Base-by-base conservation (phyloP, 208 protist species). In the Leishmania arabica region DNA sequence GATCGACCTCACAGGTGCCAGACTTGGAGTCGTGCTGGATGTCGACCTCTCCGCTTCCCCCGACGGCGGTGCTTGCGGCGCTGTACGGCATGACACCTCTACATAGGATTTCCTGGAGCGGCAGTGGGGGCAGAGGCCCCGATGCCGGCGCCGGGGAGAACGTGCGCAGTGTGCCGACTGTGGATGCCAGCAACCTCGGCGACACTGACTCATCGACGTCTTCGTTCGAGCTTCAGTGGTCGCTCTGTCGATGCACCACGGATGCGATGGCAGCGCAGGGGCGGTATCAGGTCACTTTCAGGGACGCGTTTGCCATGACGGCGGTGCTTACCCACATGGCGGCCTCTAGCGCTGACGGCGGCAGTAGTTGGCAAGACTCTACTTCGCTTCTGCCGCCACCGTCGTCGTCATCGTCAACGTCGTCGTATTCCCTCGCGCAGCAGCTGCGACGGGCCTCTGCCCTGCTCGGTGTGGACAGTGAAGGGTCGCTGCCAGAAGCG, bases 51-150 rank as follows among this genome's bases (percentile, higher is more conserved):
- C 92, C 90, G 40, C 13, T 92, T 21, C 85, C 89, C 40, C 90
- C 92, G 42, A 92, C 90, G 19, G 89, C 89, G 37, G 90, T 89
- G 40, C 31, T 94, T 9, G 84, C 92, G n/a, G 86, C 89, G 54
- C 78, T 89, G 65, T 90, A 90, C 71, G 80, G 89, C 9, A 60
- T 90, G 31, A 78, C 87, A 3, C 84, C 84, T 3, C 65, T 95
- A 27, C 79, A 87, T 45, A 60, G 60, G 1, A 73, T 70, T 11
- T 80, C 72, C 47, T 73, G 34, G 69, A 49, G 69, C 45, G 24
- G 42, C 4, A 34, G 51, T 31, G 68, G 17, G 8, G 72, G 68
- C 4, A 34, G 34, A 4, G 34, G 34, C 45, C 66, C 19, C 21
- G 21, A 58, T 58, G 42, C 64, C 24, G 51, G 47, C 37, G 49